phyloP scores from a whole-genome alignment of 108 stramenopile species.

The Fragilariopsis cylindrus region DNA sequence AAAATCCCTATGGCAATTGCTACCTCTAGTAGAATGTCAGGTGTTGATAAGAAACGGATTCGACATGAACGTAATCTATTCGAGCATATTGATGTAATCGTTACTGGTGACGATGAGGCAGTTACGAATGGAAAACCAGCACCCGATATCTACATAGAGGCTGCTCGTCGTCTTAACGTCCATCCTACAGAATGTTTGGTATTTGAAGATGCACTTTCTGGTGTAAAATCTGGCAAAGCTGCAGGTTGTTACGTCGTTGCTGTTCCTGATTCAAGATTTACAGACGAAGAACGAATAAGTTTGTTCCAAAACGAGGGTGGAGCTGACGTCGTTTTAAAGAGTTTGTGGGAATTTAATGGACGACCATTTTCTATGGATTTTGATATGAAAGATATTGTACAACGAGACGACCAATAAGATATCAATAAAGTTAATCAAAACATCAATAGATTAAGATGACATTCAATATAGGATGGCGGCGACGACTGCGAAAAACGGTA shows the following conservation, averaged over 20 bases:
- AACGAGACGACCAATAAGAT: not conserved
- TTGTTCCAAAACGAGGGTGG: conserved; percentile 36
- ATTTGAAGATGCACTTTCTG: conserved; percentile 81
- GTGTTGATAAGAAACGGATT: conserved; percentile 56
- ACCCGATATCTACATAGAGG: conserved; percentile 83
- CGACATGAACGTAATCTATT: conserved; percentile 60
- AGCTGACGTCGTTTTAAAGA: conserved; percentile 62
- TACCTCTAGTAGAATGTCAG: conserved; percentile 58
- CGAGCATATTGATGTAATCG: conserved; percentile 52
- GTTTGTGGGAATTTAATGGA: conserved; percentile 66
- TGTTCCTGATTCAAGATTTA: conserved; percentile 69
- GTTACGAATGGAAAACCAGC: conserved; percentile 80
- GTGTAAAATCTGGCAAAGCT: conserved; percentile 58
- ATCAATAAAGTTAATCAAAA: no score
- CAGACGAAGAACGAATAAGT: conserved; percentile 38
- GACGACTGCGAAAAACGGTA: no score
- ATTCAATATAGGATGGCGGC: no score
- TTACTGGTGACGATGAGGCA: conserved; percentile 68
- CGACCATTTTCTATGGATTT: conserved; percentile 38
- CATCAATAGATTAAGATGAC: no score
- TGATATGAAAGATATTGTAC: not conserved
- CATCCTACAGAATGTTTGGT: conserved; percentile 77
- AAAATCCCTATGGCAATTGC: conserved; percentile 74
- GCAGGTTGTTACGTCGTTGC: conserved; percentile 77
- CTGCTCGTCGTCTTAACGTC: conserved; percentile 53